Conservation (phyloP, 2,329 filamentous ascomycete species). For the Spiromastix sp. region DNA sequence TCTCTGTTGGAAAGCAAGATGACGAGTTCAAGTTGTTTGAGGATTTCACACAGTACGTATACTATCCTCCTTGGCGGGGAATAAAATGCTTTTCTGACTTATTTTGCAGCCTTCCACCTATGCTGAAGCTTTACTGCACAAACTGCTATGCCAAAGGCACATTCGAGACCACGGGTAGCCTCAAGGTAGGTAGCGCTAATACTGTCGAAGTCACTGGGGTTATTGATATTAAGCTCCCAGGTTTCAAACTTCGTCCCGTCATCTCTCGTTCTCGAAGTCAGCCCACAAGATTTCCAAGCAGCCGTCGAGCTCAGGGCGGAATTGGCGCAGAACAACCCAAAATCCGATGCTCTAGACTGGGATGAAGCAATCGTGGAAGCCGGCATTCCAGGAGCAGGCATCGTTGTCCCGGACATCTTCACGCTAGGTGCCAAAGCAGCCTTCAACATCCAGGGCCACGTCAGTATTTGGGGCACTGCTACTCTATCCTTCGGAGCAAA, state of each 20-base stretch:
- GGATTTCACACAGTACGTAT: conserved; percentile 10
- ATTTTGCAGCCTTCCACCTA: conserved; percentile 5
- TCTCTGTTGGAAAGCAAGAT: conserved; percentile 13
- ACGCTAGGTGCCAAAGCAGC: conserved; percentile 16
- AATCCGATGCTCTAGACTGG: conserved; percentile 5
- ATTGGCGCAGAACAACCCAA: conserved; percentile 7
- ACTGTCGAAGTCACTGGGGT: too few species aligned
- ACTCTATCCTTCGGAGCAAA: conserved; percentile 17
- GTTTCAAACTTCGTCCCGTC: conserved; percentile 12
- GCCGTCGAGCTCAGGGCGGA: conserved; percentile 12
- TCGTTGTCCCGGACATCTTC: conserved; percentile 16
- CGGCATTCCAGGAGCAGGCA: conserved; percentile 16
- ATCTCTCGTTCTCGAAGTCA: conserved; percentile 11
- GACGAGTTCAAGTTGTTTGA: conserved; percentile 14
- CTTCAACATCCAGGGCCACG: conserved; percentile 15
- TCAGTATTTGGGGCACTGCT: conserved; percentile 12
- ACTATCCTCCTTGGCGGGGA: neutral
- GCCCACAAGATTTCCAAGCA: conserved; percentile 13
- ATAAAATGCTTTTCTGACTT: neutral
- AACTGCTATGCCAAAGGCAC: conserved; percentile 19
- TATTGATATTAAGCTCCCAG: too few species aligned
- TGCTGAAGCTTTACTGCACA: conserved; percentile 15
- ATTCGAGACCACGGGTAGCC: conserved; percentile 15
- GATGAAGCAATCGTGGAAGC: conserved; percentile 10
- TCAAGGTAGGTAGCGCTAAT: conserved; percentile 15